Evolutionary conservation across 768 basidiomycete genomes (phyloP), one percentile per base, ranked within the genome.

Genomic region (Naematelia encephala): DNA sequence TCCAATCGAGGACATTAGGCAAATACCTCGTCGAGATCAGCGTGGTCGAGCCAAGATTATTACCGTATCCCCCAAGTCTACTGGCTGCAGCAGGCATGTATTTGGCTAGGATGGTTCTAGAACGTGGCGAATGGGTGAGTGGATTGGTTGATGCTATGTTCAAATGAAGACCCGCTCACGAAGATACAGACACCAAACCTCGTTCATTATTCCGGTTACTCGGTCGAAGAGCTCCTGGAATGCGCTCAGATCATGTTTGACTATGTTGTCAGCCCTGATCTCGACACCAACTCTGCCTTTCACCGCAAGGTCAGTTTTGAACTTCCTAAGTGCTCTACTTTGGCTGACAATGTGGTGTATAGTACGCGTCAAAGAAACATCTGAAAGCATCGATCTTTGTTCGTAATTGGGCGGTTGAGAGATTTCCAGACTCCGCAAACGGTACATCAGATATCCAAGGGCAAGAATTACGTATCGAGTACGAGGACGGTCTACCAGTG

Each of bases 11-110:
- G 57, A 92, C 91, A 2, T 82, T 96, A 19, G 90, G 86, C 30
- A 96, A 97, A 76, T 97, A 91, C 77, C 82, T 96, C 52, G 80
- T 93, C 54, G 93, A 96, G 79, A 88, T 96, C 50, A 84, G 85
- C 12, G 84, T 85, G 51, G 80, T 96, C 19, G 91, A 97, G 64
- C 85, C 86, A 81, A 80, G 83, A n/a, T 79, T 97, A 61, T 79
- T 97, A 46, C 80, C 81, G 1, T 83, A 84, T 4, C 82, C 86
- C 8, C 89, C 93, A 2, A 90, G 88, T 25, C 69, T 89, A 63
- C 78, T 92, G 59, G 88, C 91, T 11, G 91, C 92, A 0, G 86
- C 90, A 10, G 84, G 87, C 0, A 83, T 90, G 62, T 96, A 91
- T 91, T 81, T 96, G 29, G 89, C 89, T 5, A 80, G 91, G 29